Percentiles rank a stretch among this genome's conserved stretches.
These are phyloP conservation scores for Bocquillonia castaneifolia DNA, from an alignment of 441 rosid species.

Conservation along the genomic window DNA sequence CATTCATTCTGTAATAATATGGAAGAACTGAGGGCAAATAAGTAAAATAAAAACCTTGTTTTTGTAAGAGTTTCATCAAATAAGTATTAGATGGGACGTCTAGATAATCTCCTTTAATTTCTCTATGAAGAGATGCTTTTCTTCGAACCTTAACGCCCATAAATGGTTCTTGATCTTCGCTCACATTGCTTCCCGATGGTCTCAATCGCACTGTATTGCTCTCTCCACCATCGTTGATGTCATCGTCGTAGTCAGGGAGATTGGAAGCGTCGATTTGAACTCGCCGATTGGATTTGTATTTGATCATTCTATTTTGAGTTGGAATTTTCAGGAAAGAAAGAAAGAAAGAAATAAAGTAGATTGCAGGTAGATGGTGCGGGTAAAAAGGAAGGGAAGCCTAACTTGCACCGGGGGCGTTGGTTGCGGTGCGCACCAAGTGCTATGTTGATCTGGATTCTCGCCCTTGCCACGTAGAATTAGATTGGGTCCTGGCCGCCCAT, in stretches of 20 bases:
- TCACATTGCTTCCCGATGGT: constrained; percentile 39
- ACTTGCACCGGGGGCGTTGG: background rate
- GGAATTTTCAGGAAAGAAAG: background rate
- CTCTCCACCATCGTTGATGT: constrained; percentile 18
- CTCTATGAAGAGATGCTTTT: constrained; percentile 73
- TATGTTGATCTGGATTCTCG: constrained; percentile 5
- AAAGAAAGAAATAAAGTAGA: too few relatives aligned
- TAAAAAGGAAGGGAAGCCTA: background rate
- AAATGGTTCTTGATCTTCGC: constrained; percentile 75
- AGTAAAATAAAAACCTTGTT: constrained; percentile 49
- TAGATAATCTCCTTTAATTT: constrained; percentile 71
- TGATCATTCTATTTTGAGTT: constrained; percentile 30
- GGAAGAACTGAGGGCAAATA: background rate
- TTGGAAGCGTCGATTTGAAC: constrained; percentile 49
- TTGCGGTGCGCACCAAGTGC: constrained; percentile 19
- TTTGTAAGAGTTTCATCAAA: constrained; percentile 66
- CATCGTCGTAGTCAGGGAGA: constrained; percentile 32
- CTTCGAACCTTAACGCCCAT: constrained; percentile 74
- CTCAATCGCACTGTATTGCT: constrained; percentile 20
- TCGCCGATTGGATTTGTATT: constrained; percentile 36
- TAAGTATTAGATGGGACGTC: constrained; percentile 63
- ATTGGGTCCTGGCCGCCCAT: background rate
- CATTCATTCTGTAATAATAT: background rate
- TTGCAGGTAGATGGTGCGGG: too few relatives aligned
- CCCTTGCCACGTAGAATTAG: background rate